phyloP scores from a whole-genome alignment of 805 yeast genomes.

The Ogataea angusta region DNA sequence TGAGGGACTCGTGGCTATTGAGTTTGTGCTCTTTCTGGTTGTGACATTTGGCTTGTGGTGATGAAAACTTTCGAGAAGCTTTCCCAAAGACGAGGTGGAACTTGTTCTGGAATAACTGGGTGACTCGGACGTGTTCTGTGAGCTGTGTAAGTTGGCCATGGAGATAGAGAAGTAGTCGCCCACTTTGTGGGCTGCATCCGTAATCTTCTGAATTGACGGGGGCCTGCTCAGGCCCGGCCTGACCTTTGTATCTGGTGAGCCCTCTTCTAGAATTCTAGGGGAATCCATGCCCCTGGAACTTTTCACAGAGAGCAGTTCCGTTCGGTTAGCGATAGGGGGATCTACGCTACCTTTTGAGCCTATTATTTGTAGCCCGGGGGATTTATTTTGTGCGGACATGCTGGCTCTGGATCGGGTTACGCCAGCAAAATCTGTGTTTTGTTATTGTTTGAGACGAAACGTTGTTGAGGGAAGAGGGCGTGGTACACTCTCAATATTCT shows the following conservation, averaged over 20 bases:
- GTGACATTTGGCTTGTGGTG: slow-evolving; percentile 9
- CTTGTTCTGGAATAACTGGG: slow-evolving; percentile 21
- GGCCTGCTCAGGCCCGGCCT: slow-evolving; percentile 7
- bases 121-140: slow-evolving; percentile 9
- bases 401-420: not conserved
- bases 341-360: not conserved
- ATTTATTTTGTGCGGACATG: slow-evolving; percentile 5
- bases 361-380: slow-evolving; percentile 2
- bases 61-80: slow-evolving; percentile 18
- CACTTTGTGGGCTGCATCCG: slow-evolving; percentile 30
- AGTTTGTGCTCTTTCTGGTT: slow-evolving; percentile 14
- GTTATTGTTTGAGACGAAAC: not conserved
- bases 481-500: not conserved
- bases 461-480: not conserved
- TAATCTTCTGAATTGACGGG: slow-evolving; percentile 23
- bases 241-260: not conserved
- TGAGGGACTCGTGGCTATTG: slow-evolving; percentile 15
- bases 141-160: slow-evolving; percentile 15
- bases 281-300: not conserved
- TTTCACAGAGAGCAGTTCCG: not conserved
- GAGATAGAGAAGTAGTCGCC: slow-evolving; percentile 26
- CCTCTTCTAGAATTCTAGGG: not conserved
- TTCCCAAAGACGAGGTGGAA: slow-evolving; percentile 27
- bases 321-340: slow-evolving; percentile 1
- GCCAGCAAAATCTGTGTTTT: not conserved